phyloP scores from a whole-genome alignment of 345 rosid genomes.

The Brassica juncea region DNA sequence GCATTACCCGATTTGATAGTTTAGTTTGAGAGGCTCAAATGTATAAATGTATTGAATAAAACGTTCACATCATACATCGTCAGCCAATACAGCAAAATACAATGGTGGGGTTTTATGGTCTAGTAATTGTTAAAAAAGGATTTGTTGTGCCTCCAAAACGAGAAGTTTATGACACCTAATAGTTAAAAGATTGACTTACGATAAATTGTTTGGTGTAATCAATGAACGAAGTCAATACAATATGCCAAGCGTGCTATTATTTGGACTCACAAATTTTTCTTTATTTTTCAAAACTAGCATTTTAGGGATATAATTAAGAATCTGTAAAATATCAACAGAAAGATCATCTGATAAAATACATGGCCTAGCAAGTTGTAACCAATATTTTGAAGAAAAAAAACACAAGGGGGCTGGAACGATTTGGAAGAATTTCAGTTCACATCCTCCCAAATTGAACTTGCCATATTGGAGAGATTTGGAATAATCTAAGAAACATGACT shows the following conservation, averaged over 20 bases:
- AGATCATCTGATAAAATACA: background rate
- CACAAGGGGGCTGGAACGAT: background rate
- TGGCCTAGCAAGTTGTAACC: background rate
- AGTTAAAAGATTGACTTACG: background rate
- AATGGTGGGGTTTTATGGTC: background rate
- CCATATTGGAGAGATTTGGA: background rate
- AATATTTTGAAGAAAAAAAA: too few relatives aligned
- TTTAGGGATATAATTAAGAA: background rate
- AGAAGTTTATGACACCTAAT: background rate
- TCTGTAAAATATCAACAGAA: background rate
- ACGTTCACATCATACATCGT: background rate
- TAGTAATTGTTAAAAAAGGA: background rate
- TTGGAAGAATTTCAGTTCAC: background rate
- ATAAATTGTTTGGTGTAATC: background rate
- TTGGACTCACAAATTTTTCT: background rate
- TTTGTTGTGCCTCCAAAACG: background rate
- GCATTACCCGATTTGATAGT: conserved; percentile 12
- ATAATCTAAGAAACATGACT: background rate
- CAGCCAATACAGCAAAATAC: background rate
- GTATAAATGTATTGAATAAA: background rate
- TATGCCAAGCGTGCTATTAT: background rate
- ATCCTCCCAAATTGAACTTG: background rate
- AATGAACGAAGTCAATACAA: background rate
- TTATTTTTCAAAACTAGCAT: background rate
- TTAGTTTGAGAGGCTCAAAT: background rate